These are phyloP conservation scores for Venturia effusa DNA, from an alignment of 2,329 filamentous ascomycete species.

Conservation along the genomic window DNA sequence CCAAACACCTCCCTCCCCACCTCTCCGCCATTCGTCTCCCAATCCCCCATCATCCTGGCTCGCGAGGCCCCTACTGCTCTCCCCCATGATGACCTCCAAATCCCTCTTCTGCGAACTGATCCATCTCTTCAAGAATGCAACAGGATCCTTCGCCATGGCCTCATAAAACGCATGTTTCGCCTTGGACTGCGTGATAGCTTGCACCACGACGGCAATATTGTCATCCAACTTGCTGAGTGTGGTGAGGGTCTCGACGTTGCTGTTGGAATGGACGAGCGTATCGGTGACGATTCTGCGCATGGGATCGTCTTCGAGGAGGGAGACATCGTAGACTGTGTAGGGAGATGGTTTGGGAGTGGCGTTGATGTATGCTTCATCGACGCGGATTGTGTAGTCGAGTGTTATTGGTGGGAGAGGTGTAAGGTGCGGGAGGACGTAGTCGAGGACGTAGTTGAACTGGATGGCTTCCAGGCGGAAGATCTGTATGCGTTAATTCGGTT, in stretches of 20 bases:
- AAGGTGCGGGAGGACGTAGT: slow-evolving; percentile 70
- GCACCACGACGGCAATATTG: slow-evolving; percentile 70
- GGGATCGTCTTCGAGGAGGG: slow-evolving; percentile 74
- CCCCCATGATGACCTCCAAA: slow-evolving; percentile 76
- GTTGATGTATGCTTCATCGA: slow-evolving; percentile 51
- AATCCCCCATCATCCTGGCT: slow-evolving; percentile 39
- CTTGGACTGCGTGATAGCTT: slow-evolving; percentile 74
- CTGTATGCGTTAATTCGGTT: slow-evolving; percentile 30
- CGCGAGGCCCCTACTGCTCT: slow-evolving; percentile 46
- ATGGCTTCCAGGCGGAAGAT: slow-evolving; percentile 66
- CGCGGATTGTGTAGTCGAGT: slow-evolving; percentile 84
- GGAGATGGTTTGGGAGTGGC: slow-evolving; percentile 42
- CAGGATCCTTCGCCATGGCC: slow-evolving; percentile 68
- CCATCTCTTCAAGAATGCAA: slow-evolving; percentile 78
- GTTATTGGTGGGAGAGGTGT: slow-evolving; percentile 69
- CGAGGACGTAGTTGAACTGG: slow-evolving; percentile 75
- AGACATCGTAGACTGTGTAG: slow-evolving; percentile 82
- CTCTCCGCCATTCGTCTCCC: slow-evolving; percentile 59
- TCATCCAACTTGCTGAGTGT: slow-evolving; percentile 66
- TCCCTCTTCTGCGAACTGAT: slow-evolving; percentile 84
- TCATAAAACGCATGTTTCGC: slow-evolving; percentile 84
- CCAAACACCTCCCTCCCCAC: slow-evolving; percentile 53
- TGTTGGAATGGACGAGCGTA: slow-evolving; percentile 49
- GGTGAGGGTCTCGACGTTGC: slow-evolving; percentile 18
- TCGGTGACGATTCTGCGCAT: slow-evolving; percentile 55